Evolutionary conservation across 2,329 filamentous ascomycete genomes (phyloP), one percentile per base, ranked within the genome.

Genomic region (Colletotrichum sp.): DNA sequence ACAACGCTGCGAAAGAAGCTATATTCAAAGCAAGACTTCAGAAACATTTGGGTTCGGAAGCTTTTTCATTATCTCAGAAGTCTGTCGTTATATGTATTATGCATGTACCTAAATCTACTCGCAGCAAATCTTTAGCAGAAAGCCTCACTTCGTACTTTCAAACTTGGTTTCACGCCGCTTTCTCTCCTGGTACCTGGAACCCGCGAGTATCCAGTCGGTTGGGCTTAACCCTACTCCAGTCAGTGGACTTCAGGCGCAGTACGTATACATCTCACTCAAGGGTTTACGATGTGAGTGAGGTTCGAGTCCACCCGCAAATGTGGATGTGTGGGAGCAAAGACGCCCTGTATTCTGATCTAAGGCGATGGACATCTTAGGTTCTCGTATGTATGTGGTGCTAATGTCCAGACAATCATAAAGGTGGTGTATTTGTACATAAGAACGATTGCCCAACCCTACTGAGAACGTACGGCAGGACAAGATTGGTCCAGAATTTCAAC

Each of bases 71-170:
- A 39, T 39, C 36, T 39, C 1, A 7, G 39, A 44, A 18, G 18
- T n/a, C 2, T 10, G 8, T n/a, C 5, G 2, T 44, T 44, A n/a
- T 44, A n/a, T 44, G 3, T 18, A n/a, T 44, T 5, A 10, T 44
- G 1, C 15, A 15, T 34, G 15, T 16, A 39, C 5, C 16, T 18
- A 0, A 39, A 18, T 18, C 16, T 9, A 39, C 1, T 18, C 5
- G 5, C 36, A 39, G 2, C 1, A 0, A 18, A 5, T 3, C 1
- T 39, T 39, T 10, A 39, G 36, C 15, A 39, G 1, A 39, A 1
- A 18, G 16, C 16, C 36, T 18, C 36, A 39, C 0, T 39, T 39
- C 16, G 36, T 39, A 10, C 2, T 2, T 18, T 6, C 36, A 39
- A 39, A 39, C 5, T 18, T 18, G 16, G 36, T 3, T 18, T 18